phyloP scores from a whole-genome alignment of 176 grass and related monocot genomes.

The Cenchrus fungigraminus region DNA sequence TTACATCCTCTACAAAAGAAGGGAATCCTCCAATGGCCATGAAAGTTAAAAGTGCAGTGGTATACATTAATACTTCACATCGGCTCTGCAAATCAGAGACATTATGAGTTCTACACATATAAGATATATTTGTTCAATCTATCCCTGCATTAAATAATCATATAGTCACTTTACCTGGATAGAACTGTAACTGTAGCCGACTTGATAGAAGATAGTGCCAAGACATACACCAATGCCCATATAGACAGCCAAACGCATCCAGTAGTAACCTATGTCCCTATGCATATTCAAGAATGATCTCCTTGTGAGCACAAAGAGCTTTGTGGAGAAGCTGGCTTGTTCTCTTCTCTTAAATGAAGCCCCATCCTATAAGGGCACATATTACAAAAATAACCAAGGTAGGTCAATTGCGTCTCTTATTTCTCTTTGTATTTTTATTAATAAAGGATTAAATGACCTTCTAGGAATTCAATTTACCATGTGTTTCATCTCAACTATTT shows the following conservation, averaged over 20 bases:
- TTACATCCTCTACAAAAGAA: conserved; percentile 49
- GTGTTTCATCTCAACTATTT: conserved; percentile 41
- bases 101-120: not conserved
- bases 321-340: conserved; percentile 44
- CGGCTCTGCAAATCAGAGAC: conserved; percentile 38
- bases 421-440: not conserved
- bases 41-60: conserved; percentile 40
- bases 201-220: conserved; percentile 60
- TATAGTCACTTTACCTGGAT: conserved; percentile 44
- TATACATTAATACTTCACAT: conserved; percentile 58
- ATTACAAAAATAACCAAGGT: not conserved
- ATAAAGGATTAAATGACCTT: not conserved
- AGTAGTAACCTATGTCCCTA: conserved; percentile 62
- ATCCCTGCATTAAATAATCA: not conserved
- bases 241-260: conserved; percentile 58
- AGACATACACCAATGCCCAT: conserved; percentile 45
- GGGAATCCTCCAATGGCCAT: conserved; percentile 65
- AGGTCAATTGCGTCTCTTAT: not conserved
- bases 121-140: not conserved
- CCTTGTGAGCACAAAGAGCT: conserved; percentile 50
- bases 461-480: conserved; percentile 26
- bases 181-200: conserved; percentile 53
- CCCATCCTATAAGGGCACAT: conserved; percentile 31
- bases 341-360: conserved; percentile 40
- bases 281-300: conserved; percentile 68